Conservation (phyloP, 371 early-diverging fungal genomes). For the Mortierella sp. region DNA sequence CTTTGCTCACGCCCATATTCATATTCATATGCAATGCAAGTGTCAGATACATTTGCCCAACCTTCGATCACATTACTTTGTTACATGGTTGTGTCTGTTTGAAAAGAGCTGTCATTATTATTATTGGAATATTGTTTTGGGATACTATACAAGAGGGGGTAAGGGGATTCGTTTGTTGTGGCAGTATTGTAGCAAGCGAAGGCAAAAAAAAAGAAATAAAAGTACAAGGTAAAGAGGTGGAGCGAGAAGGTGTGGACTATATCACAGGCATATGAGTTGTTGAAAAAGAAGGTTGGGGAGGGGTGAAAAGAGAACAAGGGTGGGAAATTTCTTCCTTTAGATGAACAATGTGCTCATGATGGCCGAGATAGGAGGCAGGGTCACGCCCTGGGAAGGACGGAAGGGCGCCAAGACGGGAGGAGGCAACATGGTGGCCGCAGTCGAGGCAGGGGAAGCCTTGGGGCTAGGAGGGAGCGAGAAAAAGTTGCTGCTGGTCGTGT, state of each 20-base stretch:
- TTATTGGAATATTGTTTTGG: neutral
- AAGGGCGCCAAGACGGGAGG: constrained; percentile 54
- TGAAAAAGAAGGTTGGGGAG: neutral
- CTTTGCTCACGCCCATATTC: neutral
- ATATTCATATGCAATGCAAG: constrained; percentile 7
- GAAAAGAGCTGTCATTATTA: neutral
- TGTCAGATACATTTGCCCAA: constrained; percentile 7
- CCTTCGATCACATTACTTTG: neutral
- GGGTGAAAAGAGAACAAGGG: neutral
- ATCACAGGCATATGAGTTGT: constrained; percentile 17
- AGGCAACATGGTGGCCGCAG: constrained; percentile 33
- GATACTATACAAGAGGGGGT: constrained; percentile 4
- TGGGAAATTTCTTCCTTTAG: constrained; percentile 12
- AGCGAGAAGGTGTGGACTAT: neutral
- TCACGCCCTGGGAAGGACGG: constrained; percentile 48
- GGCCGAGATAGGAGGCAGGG: constrained; percentile 56
- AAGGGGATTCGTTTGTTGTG: neutral
- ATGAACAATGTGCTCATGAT: constrained; percentile 56
- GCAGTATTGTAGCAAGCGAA: constrained; percentile 15
- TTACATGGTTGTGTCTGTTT: neutral
- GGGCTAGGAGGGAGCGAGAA: constrained; percentile 36
- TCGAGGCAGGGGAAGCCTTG: constrained; percentile 27
- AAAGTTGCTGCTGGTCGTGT: constrained; percentile 43
- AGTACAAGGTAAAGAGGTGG: neutral
- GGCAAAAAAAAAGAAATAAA: constrained; percentile 7